Conservation (phyloP, 306 rosid species). For the Vigna angularis region DNA sequence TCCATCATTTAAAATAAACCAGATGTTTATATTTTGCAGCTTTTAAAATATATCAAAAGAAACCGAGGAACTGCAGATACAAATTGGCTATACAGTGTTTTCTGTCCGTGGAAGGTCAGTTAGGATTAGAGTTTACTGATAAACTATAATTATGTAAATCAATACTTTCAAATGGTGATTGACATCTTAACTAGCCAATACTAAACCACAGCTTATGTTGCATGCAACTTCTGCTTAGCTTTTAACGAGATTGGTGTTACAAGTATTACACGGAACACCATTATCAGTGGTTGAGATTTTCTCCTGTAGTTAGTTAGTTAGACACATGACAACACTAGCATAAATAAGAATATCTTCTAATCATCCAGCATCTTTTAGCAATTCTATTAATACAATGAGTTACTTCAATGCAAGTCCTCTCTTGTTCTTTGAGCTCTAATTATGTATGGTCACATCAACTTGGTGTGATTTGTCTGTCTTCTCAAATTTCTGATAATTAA, state of each 20-base stretch:
- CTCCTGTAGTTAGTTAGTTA: no score
- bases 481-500: background rate
- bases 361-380: no score
- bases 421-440: no score
- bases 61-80: background rate
- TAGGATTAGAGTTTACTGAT: conserved; percentile 23
- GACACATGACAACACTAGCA: no score
- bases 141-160: conserved; percentile 9
- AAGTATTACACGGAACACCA: no score
- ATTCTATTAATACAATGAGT: no score
- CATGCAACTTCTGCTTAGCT: background rate
- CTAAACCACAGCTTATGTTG: background rate
- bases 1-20: background rate
- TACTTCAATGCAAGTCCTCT: no score
- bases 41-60: background rate
- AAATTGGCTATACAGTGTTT: conserved; percentile 9
- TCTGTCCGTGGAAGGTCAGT: background rate
- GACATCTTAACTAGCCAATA: background rate
- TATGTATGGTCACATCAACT: no score
- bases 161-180: background rate
- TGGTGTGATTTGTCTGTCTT: no score
- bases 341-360: no score
- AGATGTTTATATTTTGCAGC: conserved; percentile 10
- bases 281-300: no score
- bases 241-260: background rate